Base-by-base conservation (phyloP, 768 basidiomycete genomes). In the Podaxis sp. region DNA sequence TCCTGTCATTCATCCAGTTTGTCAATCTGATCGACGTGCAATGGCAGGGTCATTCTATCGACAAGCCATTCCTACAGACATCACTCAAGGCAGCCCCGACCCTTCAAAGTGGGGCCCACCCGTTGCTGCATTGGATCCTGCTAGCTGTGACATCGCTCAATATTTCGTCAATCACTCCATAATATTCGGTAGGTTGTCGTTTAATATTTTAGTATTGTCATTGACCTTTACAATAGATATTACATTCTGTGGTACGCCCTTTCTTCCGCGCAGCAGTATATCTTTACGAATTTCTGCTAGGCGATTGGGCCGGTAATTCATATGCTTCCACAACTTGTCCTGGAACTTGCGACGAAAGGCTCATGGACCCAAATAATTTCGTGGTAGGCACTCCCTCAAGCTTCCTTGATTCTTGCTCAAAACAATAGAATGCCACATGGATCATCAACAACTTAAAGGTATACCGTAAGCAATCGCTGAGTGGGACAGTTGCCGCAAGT, bases 291-390 rank as follows among this genome's bases (percentile, higher is more conserved):
- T 28, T 60, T 30, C 26, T 4, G 13, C 54, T 56, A 90, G 89
- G 90, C 69, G 88, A 89, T 70, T 92, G 92, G 92, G 92, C 92
- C 6, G 91, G 91, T 30, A 90, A 91, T 71, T 87, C 89, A 2
- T 92, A 92, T 68, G 81, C 83, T 6, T 86, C 64, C 2, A 72
- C 87, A 9, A 87, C 80, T 17, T 93, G 92, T 67, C 89, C 92
- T 8, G 91, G 72, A 53, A 74, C 73, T 8, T 75, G 74, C 46
- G 66, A 54, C 17, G 64, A 73, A 38, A 70, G 73, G 5, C 66
- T 75, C 22, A 69, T 69, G 42, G 69, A 75, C 53, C 42, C 68
- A 11, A 63, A 52, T 13, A 72, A 71, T 59, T 70, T 71, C 68
- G 86, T 83, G 68, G 91, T 87, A 75, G 49, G 88, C 75, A 42